Percentiles rank a stretch among this genome's conserved stretches.
Conservation (phyloP, 2,329 filamentous ascomycete genomes). For the Didymella lethalis region DNA sequence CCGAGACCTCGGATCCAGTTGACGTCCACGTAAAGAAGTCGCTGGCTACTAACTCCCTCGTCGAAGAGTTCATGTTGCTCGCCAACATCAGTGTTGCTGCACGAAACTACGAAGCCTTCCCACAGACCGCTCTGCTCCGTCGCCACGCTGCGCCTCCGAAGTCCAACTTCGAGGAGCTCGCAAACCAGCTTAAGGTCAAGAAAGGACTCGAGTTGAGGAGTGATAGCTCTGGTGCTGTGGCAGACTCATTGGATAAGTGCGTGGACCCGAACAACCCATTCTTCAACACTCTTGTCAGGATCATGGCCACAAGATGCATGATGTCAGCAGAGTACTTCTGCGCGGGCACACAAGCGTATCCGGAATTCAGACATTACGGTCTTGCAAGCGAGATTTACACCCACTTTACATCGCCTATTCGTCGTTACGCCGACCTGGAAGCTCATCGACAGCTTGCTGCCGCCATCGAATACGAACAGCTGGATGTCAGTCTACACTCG, state of each 20-base stretch:
- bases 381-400: constrained; percentile 97
- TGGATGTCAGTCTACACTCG: constrained; percentile 82
- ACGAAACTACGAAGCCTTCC: constrained; percentile 90
- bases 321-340: constrained; percentile 99
- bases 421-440: constrained; percentile 95
- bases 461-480: constrained; percentile 88
- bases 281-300: constrained; percentile 97
- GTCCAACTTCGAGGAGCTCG: constrained; percentile 94
- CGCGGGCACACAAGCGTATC: constrained; percentile 88
- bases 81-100: constrained; percentile 94
- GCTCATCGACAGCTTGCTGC: constrained; percentile 94
- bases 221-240: constrained; percentile 90
- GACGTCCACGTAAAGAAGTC: constrained; percentile 96
- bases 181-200: constrained; percentile 89
- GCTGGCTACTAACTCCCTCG: constrained; percentile 94
- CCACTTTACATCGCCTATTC: constrained; percentile 96
- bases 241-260: constrained; percentile 88
- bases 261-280: constrained; percentile 83
- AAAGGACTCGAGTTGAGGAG: constrained; percentile 79
- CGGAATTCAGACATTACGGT: constrained; percentile 96
- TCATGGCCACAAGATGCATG: constrained; percentile 98
- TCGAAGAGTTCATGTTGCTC: constrained; percentile 99
- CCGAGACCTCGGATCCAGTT: constrained; percentile 92
- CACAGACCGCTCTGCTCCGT: constrained; percentile 91
- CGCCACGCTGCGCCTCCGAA: constrained; percentile 92